A percentile compares a stretch with the other conserved stretches of the same genome.
phyloP scores from a whole-genome alignment of 768 basidiomycete species.

The Hygrophorus russula region DNA sequence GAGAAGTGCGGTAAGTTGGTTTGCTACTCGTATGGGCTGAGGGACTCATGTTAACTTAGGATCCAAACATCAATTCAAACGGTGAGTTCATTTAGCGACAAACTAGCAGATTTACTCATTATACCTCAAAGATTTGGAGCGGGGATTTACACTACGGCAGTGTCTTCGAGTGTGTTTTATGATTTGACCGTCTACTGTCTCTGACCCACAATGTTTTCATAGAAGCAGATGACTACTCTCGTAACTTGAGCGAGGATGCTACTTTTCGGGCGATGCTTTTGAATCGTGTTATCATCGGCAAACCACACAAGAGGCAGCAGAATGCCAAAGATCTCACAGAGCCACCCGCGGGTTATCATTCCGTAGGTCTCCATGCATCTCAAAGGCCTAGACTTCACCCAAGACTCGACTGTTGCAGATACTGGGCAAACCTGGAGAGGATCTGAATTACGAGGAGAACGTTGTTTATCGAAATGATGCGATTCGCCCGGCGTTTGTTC shows the following conservation, averaged over 20 bases:
- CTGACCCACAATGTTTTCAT: not conserved
- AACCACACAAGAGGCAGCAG: constrained; percentile 33
- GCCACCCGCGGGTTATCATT: constrained; percentile 50
- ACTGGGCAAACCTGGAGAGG: constrained; percentile 49
- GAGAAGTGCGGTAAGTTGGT: constrained; percentile 38
- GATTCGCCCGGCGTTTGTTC: constrained; percentile 52
- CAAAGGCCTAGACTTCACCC: not conserved
- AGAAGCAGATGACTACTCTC: constrained; percentile 61
- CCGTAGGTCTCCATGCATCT: constrained; percentile 23
- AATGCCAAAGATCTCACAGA: constrained; percentile 37
- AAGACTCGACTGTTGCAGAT: constrained; percentile 24
- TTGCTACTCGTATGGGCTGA: not conserved
- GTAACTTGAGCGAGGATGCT: constrained; percentile 29
- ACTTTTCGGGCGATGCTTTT: constrained; percentile 40
- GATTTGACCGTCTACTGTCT: not conserved
- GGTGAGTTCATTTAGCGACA: constrained; percentile 16
- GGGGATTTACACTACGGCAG: constrained; percentile 59
- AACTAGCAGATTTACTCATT: not conserved
- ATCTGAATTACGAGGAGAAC: constrained; percentile 61
- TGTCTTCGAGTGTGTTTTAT: constrained; percentile 46
- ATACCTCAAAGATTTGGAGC: constrained; percentile 42
- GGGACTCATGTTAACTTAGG: constrained; percentile 20
- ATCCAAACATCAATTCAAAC: constrained; percentile 43
- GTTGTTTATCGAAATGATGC: constrained; percentile 60
- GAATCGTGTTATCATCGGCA: constrained; percentile 56